Conservation (phyloP, 139 green algal species). For the Micromonas commoda region DNA sequence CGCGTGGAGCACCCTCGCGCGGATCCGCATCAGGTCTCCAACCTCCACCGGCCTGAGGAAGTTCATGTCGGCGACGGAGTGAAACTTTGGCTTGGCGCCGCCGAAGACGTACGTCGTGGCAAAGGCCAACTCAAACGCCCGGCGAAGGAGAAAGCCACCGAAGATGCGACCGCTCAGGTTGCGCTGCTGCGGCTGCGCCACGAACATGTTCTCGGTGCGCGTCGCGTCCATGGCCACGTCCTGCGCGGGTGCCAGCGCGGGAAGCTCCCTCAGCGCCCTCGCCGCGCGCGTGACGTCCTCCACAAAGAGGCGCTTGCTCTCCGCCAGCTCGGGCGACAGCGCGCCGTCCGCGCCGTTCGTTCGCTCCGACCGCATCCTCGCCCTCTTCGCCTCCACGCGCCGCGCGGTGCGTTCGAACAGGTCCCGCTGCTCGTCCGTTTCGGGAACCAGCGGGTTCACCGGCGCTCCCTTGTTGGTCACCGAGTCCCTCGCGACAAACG, state of each 20-base stretch:
- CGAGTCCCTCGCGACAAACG: conserved; percentile 69
- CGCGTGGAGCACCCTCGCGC: not conserved
- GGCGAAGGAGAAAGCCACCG: conserved; percentile 75
- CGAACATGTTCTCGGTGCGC: conserved; percentile 60
- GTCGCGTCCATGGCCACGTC: conserved; percentile 12
- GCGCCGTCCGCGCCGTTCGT: not conserved
- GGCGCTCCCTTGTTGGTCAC: conserved; percentile 39
- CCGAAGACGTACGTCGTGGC: conserved; percentile 64
- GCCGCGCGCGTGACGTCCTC: not conserved
- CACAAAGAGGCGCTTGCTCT: not conserved
- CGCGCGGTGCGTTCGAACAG: not conserved
- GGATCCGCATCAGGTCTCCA: conserved; percentile 17
- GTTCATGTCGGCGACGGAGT: conserved; percentile 35
- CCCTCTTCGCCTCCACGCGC: not conserved
- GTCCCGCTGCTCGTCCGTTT: conserved; percentile 34
- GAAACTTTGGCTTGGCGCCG: conserved; percentile 49
- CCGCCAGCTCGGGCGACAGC: not conserved
- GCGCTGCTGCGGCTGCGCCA: conserved; percentile 71
- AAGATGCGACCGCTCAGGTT: conserved; percentile 55
- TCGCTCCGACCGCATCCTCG: not conserved
- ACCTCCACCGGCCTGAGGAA: conserved; percentile 16
- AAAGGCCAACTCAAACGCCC: conserved; percentile 77
- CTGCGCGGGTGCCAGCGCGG: not conserved
- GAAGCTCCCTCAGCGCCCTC: conserved; percentile 2
- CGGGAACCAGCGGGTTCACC: conserved; percentile 51